phyloP scores from a whole-genome alignment of 805 yeast species.

The Pichia rugopelliculosa region DNA sequence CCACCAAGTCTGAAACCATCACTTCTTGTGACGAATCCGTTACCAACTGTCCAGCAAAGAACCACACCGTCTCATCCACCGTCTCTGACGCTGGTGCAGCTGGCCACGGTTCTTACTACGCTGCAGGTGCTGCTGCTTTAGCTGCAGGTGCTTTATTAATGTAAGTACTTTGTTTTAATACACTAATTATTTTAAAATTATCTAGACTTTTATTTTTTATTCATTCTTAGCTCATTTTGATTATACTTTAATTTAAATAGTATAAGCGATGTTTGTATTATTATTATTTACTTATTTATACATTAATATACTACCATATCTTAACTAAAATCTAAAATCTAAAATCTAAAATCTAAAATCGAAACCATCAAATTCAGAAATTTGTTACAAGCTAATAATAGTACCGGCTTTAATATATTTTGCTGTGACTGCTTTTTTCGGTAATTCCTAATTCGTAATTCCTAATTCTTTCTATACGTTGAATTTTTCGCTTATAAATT shows the following conservation, averaged over 20 bases:
- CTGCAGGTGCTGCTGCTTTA: constrained; percentile 28
- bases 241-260: background rate
- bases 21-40: constrained; percentile 32
- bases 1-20: constrained; percentile 33
- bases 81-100: constrained; percentile 3
- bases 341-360: no score
- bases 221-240: background rate
- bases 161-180: constrained; percentile 11
- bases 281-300: background rate
- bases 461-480: no score
- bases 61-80: constrained; percentile 23
- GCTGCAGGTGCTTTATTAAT: constrained; percentile 29
- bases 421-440: no score
- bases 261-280: background rate
- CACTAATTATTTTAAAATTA: background rate
- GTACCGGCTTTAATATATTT: no score
- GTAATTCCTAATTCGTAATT: no score
- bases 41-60: constrained; percentile 24
- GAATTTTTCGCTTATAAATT: no score
- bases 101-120: constrained; percentile 21
- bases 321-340: no score
- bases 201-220: background rate
- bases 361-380: no score
- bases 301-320: background rate
- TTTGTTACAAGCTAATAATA: no score